Evolutionary conservation across 2,329 filamentous ascomycete species (phyloP), one percentile per base, ranked within the genome.

Genomic region (Lecanicillium sp.): DNA sequence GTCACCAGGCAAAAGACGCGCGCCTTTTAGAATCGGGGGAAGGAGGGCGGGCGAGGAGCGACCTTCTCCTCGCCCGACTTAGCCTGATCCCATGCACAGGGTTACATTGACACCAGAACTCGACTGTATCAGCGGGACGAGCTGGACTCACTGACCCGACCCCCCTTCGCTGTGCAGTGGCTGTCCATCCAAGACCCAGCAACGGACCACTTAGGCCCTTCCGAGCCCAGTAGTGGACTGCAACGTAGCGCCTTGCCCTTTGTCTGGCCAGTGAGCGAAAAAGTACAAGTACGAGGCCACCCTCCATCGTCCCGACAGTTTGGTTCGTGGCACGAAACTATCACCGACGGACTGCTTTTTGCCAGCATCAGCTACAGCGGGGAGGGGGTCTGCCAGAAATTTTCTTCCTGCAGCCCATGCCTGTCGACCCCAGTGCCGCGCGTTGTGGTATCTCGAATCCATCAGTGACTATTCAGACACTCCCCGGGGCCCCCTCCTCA

Each of bases 221-320:
- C 23, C 26, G 24, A 39, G 26, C 35, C 35, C 35, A 46, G 43
- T 40, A 19, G 24, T 23, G 19, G 21, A 19, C 37, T 48, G 38
- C 45, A 48, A 42, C 38, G 44, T 45, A 45, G 43, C 33, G 43
- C 43, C 33, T 9, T 35, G 44, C 33, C 43, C 33, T 12, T 17
- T 12, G 26, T 29, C 26, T 41, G 44, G 20, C 44, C 36, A 27
- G 3, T 48, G 23, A 33, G 36, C 26, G 47, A 12, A 44, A 40
- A 39, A 44, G 21, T 44, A 49, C 41, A 49, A 49, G 39, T 44
- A 49, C 36, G 15, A 44, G 40, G 41, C 40, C 30, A 49, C 47
- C 40, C 47, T 49, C 47, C 47, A 44, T 49, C 40, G 35, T 39
- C 47, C 47, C 47, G 47, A 49, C 47, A 49, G 41, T 49, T 24